Percentiles rank a stretch among this genome's conserved stretches.
Evolutionary conservation across 2,329 filamentous ascomycete species (phyloP).

Genomic region (Alternaria sp.): DNA sequence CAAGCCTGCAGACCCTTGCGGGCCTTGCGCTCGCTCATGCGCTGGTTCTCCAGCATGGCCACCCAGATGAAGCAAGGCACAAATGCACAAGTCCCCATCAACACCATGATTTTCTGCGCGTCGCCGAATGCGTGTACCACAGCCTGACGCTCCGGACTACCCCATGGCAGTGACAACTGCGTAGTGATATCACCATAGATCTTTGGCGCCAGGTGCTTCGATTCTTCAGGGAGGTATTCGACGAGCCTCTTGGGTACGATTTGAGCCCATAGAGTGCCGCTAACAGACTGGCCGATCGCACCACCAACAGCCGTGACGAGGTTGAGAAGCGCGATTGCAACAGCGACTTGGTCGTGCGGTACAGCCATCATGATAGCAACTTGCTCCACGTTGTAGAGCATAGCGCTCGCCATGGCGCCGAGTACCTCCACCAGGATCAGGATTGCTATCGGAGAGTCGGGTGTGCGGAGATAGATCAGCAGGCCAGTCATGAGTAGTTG

Average conservation of each 20-base stretch:
- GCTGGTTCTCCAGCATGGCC: conserved; percentile 26
- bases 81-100: conserved; percentile 36
- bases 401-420: conserved; percentile 27
- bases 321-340: conserved; percentile 54
- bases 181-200: conserved; percentile 53
- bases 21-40: conserved; percentile 16
- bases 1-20: conserved; percentile 18
- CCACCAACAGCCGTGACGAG: conserved; percentile 62
- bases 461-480: conserved; percentile 36
- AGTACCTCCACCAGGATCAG: conserved; percentile 40
- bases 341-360: conserved; percentile 24
- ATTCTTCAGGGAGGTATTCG: conserved; percentile 22
- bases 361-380: conserved; percentile 29
- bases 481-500: conserved; percentile 33
- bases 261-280: conserved; percentile 67
- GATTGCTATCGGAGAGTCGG: conserved; percentile 26
- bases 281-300: conserved; percentile 55
- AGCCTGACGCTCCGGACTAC: conserved; percentile 53
- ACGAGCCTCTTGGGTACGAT: conserved; percentile 53
- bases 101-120: conserved; percentile 40
- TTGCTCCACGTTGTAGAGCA: conserved; percentile 26
- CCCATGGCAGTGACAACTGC: conserved; percentile 61
- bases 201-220: conserved; percentile 3
- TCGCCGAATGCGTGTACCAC: conserved; percentile 41
- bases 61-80: conserved; percentile 30